Percentiles rank a stretch among this genome's conserved stretches.
These are phyloP conservation scores for Smallanthus sonchifolius DNA, from an alignment of 129 eudicot genomes.

Conservation along the genomic window DNA sequence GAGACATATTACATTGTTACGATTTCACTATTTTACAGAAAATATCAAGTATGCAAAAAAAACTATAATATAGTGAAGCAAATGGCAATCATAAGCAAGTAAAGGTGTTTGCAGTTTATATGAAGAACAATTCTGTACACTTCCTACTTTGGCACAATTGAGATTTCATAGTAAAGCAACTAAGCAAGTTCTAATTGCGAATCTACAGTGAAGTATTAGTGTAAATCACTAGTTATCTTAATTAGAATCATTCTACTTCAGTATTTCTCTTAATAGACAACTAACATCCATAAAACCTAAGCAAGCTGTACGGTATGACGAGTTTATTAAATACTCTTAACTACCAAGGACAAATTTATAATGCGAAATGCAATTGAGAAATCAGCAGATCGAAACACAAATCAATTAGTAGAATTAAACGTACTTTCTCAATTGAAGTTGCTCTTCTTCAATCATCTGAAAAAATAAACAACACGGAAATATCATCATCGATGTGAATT, in stretches of 20 bases:
- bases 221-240: not conserved
- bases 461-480: not conserved
- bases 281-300: constrained; percentile 16
- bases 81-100: not conserved
- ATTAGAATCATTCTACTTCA: not conserved
- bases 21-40: not conserved
- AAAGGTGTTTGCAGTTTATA: not conserved
- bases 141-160: not conserved
- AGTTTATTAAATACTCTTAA: not conserved
- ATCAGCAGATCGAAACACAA: constrained; percentile 10
- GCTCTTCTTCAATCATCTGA: constrained; percentile 88
- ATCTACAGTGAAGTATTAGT: not conserved
- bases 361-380: constrained; percentile 13
- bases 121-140: not conserved
- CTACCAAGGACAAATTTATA: not conserved
- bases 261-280: not conserved
- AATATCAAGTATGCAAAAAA: not conserved
- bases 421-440: constrained; percentile 87
- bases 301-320: not conserved
- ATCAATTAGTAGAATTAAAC: constrained; percentile 19
- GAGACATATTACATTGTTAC: not conserved
- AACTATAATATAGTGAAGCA: not conserved
- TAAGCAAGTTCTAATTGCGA: not conserved
- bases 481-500: not conserved
- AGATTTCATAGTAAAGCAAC: not conserved